Evolutionary conservation across 345 rosid species (phyloP).

Genomic region (Brassica rapa): DNA sequence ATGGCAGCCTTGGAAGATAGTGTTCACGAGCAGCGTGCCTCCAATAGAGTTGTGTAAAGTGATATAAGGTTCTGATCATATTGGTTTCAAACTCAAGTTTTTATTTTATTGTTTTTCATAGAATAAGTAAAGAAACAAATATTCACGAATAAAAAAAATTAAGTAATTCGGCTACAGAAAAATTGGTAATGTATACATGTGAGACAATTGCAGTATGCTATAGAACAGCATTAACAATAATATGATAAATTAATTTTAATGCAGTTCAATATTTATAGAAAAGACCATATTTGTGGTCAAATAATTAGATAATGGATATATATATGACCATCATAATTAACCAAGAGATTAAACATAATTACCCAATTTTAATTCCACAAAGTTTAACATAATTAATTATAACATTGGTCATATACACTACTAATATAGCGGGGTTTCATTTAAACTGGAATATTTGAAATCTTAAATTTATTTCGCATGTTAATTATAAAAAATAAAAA

Average conservation of each 20-base stretch:
- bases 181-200: neutral
- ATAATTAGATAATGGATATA: neutral
- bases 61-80: neutral
- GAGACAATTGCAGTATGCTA: neutral
- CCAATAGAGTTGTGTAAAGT: neutral
- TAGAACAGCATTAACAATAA: neutral
- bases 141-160: neutral
- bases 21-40: constrained; percentile 19
- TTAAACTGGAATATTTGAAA: too few species aligned
- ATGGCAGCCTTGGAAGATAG: neutral
- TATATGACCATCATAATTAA: neutral
- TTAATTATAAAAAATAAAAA: too few species aligned
- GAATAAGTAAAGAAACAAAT: neutral
- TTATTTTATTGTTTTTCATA: neutral
- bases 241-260: neutral
- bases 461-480: too few species aligned
- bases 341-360: neutral
- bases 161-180: neutral
- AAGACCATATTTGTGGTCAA: neutral
- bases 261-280: neutral
- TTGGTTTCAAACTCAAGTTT: neutral
- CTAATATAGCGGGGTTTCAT: neutral
- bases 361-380: neutral
- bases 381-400: neutral
- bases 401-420: neutral